Evolutionary conservation across 2,329 filamentous ascomycete genomes (phyloP).

Genomic region (Verticillium albo-atrum): DNA sequence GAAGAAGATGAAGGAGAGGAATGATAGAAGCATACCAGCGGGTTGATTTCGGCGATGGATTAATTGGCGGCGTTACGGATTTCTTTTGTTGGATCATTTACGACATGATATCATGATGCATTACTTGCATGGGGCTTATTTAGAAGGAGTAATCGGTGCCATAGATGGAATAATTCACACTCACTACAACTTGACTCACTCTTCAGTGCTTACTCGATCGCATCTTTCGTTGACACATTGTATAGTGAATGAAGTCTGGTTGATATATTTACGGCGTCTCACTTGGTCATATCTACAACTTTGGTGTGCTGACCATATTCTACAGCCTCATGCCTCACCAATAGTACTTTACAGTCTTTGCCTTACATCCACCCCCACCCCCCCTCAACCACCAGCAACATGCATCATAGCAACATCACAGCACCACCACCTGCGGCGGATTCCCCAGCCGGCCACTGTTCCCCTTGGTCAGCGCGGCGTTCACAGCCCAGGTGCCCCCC

Average conservation of each 20-base stretch:
- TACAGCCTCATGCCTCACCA: no score
- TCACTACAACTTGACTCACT: neutral
- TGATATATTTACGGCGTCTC: no score
- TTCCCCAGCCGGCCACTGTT: slow-evolving; percentile 45
- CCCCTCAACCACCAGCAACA: no score
- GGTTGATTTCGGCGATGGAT: neutral
- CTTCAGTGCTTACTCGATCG: no score
- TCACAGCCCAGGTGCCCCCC: slow-evolving; percentile 46
- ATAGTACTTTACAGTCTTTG: no score
- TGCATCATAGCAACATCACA: slow-evolving; percentile 14
- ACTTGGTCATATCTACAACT: no score
- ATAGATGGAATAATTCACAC: neutral
- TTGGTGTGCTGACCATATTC: no score
- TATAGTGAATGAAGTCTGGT: no score
- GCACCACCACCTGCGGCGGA: slow-evolving; percentile 28
- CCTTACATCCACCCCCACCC: no score
- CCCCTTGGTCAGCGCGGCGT: slow-evolving; percentile 52
- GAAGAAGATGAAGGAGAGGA: neutral
- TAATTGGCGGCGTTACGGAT: neutral
- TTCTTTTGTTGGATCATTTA: neutral
- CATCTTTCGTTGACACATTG: no score
- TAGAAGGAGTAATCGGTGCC: no score
- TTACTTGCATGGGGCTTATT: neutral
- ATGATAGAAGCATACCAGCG: neutral
- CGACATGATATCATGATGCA: neutral